phyloP scores from a whole-genome alignment of 225 moss, liverwort and hornwort genomes.

The Climacium dendroides region DNA sequence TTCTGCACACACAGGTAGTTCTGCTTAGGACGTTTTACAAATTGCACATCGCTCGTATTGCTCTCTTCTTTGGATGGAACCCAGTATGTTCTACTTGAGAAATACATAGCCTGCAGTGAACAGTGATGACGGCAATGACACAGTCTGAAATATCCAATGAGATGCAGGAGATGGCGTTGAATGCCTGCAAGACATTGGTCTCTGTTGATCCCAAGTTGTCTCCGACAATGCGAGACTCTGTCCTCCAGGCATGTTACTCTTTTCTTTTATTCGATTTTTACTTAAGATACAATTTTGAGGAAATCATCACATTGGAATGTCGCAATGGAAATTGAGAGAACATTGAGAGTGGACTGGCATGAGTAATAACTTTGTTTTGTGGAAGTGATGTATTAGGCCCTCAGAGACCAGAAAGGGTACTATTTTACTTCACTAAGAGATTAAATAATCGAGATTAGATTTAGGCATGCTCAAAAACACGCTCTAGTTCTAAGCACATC shows the following conservation, averaged over 20 bases:
- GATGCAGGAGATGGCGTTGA: conserved; percentile 75
- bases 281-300: background rate
- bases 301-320: background rate
- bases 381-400: background rate
- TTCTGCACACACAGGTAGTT: conserved; percentile 71
- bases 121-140: background rate
- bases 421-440: background rate
- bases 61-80: background rate
- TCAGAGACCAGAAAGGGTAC: background rate
- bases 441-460: background rate
- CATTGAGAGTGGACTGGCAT: background rate
- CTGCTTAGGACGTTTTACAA: background rate
- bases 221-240: conserved; percentile 58
- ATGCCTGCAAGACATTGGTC: conserved; percentile 73
- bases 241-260: conserved; percentile 49
- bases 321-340: background rate
- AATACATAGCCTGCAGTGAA: background rate
- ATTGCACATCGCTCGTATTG: background rate
- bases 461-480: background rate
- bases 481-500: background rate
- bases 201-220: conserved; percentile 82
- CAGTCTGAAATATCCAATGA: background rate
- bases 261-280: background rate
- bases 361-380: background rate
- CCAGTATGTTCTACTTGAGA: background rate